Evolutionary conservation across 225 moss, liverwort and hornwort genomes (phyloP), one percentile per base, ranked within the genome.

Genomic region (Marchantia polymorpha): DNA sequence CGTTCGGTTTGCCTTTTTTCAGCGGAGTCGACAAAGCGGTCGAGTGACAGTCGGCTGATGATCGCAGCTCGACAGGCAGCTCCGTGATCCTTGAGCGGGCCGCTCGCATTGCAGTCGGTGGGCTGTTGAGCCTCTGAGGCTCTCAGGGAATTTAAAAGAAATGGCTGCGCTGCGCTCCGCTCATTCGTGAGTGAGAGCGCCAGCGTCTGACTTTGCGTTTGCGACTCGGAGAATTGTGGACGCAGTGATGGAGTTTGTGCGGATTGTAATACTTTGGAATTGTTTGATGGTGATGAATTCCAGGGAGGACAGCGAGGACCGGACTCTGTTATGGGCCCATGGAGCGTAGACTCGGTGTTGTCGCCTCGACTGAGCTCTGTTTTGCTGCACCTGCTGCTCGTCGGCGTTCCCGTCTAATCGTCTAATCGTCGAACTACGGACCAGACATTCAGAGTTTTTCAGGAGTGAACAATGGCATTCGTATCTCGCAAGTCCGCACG

Each of bases 401-500:
- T 20, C 12, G 22, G 12, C 17, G 12, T 39, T 6, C 20, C 11
- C 22, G 22, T 31, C 12, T 61, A 60, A 76, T 59, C 19, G 0
- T 0, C n/a, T n/a, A n/a, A 31, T 29, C 55, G 23, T 7, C 30
- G 56, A 56, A 30, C n/a, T 31, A 39, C 39, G 39, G 39, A 23
- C 27, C 0, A 15, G 73, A n/a, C 22, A 10, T 23, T 49, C 16
- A 54, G 7, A 73, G 54, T 70, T 70, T 72, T 23, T 72, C 73
- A 26, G 27, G 53, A 50, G 54, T 19, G 25, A 52, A 76, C 19
- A 76, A 76, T 76, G 76, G 59, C 59, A 17, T 47, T 20, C 69
- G 29, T 29, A 31, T 27, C 56, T 48, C 16, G 55, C 68, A 56
- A 79, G 30, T 50, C 67, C 52, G 78, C 67, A 27, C 78, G 65